phyloP scores from a whole-genome alignment of 345 rosid species.

The Kandelia obovata region DNA sequence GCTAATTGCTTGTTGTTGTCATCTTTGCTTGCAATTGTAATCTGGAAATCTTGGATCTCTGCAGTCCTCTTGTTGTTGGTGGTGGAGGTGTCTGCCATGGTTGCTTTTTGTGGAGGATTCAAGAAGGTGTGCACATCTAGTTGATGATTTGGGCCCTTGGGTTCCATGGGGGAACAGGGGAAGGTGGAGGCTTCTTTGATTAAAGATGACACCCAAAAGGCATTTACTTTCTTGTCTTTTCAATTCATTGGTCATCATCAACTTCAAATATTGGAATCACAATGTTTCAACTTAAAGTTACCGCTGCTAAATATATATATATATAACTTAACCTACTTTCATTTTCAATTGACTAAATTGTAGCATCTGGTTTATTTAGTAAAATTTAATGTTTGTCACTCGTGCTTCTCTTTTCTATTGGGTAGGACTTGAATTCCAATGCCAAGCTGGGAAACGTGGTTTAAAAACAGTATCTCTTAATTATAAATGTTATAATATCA shows the following conservation, averaged over 20 bases:
- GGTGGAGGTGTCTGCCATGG: slow-evolving; percentile 27
- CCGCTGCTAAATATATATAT: slow-evolving; percentile 6
- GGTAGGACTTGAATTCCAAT: too few species aligned
- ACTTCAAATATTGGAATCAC: slow-evolving; percentile 37
- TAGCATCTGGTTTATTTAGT: not conserved
- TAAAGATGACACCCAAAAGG: slow-evolving; percentile 28
- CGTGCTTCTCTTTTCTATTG: too few species aligned
- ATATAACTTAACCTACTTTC: slow-evolving; percentile 6
- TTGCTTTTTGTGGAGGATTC: slow-evolving; percentile 36
- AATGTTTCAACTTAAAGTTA: slow-evolving; percentile 44
- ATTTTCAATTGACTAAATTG: slow-evolving; percentile 17
- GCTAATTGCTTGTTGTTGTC: slow-evolving; percentile 50
- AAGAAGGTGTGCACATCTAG: slow-evolving; percentile 44
- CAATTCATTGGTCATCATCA: slow-evolving; percentile 22
- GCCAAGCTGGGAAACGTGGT: too few species aligned
- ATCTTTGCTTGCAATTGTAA: slow-evolving; percentile 56
- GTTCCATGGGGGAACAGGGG: slow-evolving; percentile 22
- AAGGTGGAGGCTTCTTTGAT: slow-evolving; percentile 25
- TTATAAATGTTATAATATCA: too few species aligned
- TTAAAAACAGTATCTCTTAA: too few species aligned
- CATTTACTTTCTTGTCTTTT: slow-evolving; percentile 26
- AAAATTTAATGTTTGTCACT: not conserved
- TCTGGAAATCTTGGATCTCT: slow-evolving; percentile 71
- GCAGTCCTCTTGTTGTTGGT: slow-evolving; percentile 31
- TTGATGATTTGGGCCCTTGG: slow-evolving; percentile 14